Base-by-base conservation (phyloP, 805 yeast species). In the Saturnispora halmiae region DNA sequence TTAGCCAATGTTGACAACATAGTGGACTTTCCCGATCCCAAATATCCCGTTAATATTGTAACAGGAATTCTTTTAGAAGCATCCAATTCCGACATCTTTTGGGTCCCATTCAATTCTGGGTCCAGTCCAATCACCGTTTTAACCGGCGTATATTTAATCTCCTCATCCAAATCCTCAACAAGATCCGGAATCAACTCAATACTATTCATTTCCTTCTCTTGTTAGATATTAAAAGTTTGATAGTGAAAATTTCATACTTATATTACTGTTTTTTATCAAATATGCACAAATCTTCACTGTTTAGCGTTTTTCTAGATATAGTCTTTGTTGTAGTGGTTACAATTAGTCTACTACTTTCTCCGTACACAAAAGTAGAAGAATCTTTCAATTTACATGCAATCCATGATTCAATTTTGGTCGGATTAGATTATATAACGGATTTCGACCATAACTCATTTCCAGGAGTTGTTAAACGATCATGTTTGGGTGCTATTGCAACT, bases 1-100 rank as follows among this genome's bases (percentile, higher is more conserved):
- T 70, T 63, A 1, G 95, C 86, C 14, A 92, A 75, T 43, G 71
- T 69, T 40, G 84, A 85, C 21, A 92, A 66, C 35, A 92, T 61
- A 0, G 97, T 90, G 0, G 92, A 81, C 54, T 92, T 92, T 2
- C 98, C 98, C 10, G 95, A 81, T 1, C 98, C 98, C 30, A 92
- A 63, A 55, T 88, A 92, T 2, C 98, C 98, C 0, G 98, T 90
- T 29, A 92, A 77, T 13, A 92, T 85, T 0, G 96, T 86, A 14
- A 92, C 77, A 1, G 98, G 98, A 4, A 88, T 88, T 55, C 76
- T 79, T 21, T 57, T 55, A 3, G 44, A 48, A 1, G 46, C 49
- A 3, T 35, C 47, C 8, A 50, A 54, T 28, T 53, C 55, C 1
- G 37, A 30, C 39, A 48, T 18, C 38, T 56, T 25, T 34, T 46